Evolutionary conservation across 140 eudicot species (phyloP).

Genomic region (Senecio squalidus): DNA sequence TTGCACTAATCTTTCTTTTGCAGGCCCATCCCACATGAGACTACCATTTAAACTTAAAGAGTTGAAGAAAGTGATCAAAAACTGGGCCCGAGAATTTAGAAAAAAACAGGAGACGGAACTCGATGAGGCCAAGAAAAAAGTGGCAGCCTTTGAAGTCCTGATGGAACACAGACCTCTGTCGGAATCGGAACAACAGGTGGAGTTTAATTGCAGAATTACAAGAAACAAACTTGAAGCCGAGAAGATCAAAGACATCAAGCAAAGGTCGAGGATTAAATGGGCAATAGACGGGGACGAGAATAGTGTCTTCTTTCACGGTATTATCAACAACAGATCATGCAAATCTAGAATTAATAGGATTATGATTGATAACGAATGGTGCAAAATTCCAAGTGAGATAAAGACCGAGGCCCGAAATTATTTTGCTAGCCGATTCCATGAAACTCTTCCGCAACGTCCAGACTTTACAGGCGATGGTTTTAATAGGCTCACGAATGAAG

Average conservation of each 20-base stretch:
- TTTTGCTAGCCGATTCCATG: background rate
- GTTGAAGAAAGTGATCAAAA: too few species aligned
- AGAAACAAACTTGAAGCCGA: background rate
- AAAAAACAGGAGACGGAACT: too few species aligned
- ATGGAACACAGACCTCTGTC: too few species aligned
- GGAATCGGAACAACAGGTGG: background rate
- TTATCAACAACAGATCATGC: background rate
- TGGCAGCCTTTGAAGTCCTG: too few species aligned
- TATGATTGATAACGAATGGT: background rate
- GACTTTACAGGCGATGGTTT: background rate
- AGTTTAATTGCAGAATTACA: background rate
- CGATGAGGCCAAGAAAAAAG: too few species aligned
- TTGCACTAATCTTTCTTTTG: background rate
- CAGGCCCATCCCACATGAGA: background rate
- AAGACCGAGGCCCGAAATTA: background rate
- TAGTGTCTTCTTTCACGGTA: background rate
- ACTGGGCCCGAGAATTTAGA: too few species aligned
- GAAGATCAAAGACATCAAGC: background rate
- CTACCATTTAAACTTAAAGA: too few species aligned
- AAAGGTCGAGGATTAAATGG: background rate
- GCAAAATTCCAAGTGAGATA: accelerated
- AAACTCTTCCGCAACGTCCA: background rate
- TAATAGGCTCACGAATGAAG: accelerated
- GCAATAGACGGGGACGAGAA: background rate
- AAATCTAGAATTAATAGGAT: background rate